Evolutionary conservation across 257 asterid species (phyloP).

Genomic region (Nicotiana obtusifolia): DNA sequence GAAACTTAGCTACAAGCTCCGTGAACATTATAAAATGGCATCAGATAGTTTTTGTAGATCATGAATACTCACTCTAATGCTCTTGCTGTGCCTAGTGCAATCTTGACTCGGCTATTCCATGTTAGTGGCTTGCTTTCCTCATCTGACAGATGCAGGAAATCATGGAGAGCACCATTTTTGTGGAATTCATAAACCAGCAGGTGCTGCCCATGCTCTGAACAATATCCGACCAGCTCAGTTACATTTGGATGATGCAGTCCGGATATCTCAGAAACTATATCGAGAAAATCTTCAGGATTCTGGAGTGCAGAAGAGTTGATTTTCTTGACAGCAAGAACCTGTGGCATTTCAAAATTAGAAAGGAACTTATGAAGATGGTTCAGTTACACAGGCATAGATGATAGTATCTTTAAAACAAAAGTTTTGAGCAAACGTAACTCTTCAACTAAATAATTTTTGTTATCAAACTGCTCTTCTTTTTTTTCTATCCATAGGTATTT

Average conservation of each 20-base stretch:
- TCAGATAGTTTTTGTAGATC: background rate
- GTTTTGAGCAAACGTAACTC: background rate
- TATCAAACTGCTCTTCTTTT: background rate
- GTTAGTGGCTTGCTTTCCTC: constrained; percentile 74
- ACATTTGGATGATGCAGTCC: constrained; percentile 75
- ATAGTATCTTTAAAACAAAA: background rate
- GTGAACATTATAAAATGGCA: background rate
- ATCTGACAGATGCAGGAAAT: constrained; percentile 68
- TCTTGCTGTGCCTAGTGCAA: constrained; percentile 91
- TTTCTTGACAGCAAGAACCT: constrained; percentile 97
- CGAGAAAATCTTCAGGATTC: constrained; percentile 62
- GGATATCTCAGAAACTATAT: constrained; percentile 66
- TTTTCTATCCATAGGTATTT: background rate
- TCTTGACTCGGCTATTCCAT: constrained; percentile 91
- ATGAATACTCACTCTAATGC: constrained; percentile 72
- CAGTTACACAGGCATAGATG: background rate
- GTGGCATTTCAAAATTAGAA: background rate
- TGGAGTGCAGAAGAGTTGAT: constrained; percentile 62
- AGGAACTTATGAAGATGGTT: background rate
- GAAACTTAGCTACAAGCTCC: background rate
- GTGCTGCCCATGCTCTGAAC: constrained; percentile 89
- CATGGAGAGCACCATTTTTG: constrained; percentile 74
- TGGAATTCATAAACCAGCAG: constrained; percentile 74
- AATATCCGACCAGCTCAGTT: constrained; percentile 80
- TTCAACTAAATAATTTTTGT: background rate